Evolutionary conservation across 2,329 filamentous ascomycete genomes (phyloP), one percentile per base, ranked within the genome.

Genomic region (Alternaria sp.): DNA sequence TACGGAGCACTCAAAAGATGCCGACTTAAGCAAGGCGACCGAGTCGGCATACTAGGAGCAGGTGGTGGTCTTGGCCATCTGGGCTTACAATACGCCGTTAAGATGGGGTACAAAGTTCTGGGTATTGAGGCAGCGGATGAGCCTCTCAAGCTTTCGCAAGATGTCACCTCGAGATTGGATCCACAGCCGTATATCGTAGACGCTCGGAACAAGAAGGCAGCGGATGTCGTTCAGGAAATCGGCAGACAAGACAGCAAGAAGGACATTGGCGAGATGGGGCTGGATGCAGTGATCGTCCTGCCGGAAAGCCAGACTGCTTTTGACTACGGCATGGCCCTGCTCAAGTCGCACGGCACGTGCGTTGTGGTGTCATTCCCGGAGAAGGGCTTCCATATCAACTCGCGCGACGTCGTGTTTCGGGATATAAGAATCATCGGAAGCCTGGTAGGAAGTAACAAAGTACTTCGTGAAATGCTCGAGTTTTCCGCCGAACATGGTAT

Each of bases 311-410:
- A 85, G 66, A 73, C 71, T 10, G 83, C 80, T 0, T 85, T 85
- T 65, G 82, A 85, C 61, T 85, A 83, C 56, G 83, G 82, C 8
- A 77, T 84, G 70, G 68, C 69, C 4, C 70, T 85, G 6, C 65
- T 85, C 20, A 79, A 79, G 50, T 82, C 81, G 50, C 83, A 84
- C 56, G 82, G 82, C 0, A 81, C 71, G n/a, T 83, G 82, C 63
- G 79, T 85, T 6, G 70, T 84, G 0, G 82, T 85, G 2, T 84
- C 82, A 0, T 85, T 84, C 69, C 83, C 83, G 0, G 79, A 82
- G 49, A 71, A 76, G 11, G 82, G 81, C 1, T 84, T 84, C 60
- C 79, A 81, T 20, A 61, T 84, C n/a, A 81, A 79, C 1, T 76
- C 81, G 3, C 64, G 76, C 14, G 82, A 84, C 63, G 61, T 84